Evolutionary conservation across 352 stramenopile species (phyloP), one percentile per base, ranked within the genome.

Genomic region (Phytopythium aichiense): DNA sequence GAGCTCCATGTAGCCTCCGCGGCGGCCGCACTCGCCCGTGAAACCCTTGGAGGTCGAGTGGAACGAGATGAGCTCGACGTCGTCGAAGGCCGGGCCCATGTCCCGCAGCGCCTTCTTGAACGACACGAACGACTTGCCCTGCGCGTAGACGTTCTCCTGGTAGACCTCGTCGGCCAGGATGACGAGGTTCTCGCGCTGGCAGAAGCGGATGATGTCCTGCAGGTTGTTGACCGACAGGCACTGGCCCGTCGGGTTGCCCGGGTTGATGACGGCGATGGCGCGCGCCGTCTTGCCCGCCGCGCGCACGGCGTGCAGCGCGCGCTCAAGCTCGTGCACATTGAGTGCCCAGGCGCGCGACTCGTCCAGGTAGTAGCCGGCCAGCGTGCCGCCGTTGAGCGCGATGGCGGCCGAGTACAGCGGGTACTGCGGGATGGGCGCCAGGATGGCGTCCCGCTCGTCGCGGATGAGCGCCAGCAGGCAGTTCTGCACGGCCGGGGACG

Each of bases 101-200:
- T 98, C 91, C 51, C 85, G 86, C 60, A 96, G 81, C 51, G 98
- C 84, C 60, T 98, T 98, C 68, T 97, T 97, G 77, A 98, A 98
- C 60, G 91, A 98, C 56, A 95, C 79, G 66, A 99, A 99, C 61
- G 84, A 64, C 68, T 96, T 93, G 58, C 88, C 84, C 25, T 95
- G 72, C 15, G 88, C 85, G 71, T 99, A 99, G 53, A 99, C 94
- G 83, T 99, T 99, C 71, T 98, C 96, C 72, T 99, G 98, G 78
- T 99, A 99, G 22, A 99, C 98, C 77, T 99, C 97, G 69, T 99
- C 98, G 2, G 97, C 96, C 58, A 99, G 73, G 51, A 99, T 80
- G 37, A 99, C 82, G 37, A 99, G 82, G 58, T 96, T 85, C 63
- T 99, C 81, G 54, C 94, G 72, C 61, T 91, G 81, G 76, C 96